These are phyloP conservation scores for Retiboletus fuscus DNA, from an alignment of 1,284 basidiomycete genomes.

Conservation along the genomic window DNA sequence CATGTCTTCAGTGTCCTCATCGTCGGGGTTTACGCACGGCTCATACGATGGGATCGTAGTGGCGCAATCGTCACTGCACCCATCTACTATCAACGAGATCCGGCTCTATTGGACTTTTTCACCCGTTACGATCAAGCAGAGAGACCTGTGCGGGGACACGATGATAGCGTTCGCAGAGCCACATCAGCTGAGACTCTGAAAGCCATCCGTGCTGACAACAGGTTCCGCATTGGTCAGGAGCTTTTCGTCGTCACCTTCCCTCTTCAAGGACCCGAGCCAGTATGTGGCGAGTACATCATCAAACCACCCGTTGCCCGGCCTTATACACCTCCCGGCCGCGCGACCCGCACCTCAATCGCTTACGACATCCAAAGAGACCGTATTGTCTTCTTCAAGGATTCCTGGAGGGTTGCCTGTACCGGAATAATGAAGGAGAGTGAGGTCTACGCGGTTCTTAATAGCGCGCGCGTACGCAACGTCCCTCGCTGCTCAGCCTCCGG, in stretches of 20 bases:
- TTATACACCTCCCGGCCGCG: not conserved
- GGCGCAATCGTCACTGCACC: not conserved
- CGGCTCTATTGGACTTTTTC: not conserved
- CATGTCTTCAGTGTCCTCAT: not conserved
- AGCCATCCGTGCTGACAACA: not conserved
- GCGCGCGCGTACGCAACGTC: not conserved
- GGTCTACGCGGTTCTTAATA: not conserved
- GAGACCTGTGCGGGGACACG: not conserved
- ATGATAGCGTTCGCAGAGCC: not conserved
- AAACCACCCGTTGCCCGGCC: not conserved
- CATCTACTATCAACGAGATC: not conserved
- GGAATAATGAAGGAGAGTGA: not conserved
- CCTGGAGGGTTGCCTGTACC: not conserved
- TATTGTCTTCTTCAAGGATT: conserved; percentile 2
- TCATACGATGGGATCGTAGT: not conserved
- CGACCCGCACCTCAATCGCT: not conserved
- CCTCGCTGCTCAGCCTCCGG: not conserved
- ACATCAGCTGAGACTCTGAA: not conserved
- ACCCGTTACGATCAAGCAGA: not conserved
- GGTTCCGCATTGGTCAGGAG: not conserved
- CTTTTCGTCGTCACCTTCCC: not conserved
- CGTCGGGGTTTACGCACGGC: not conserved
- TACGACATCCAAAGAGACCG: not conserved
- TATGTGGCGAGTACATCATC: not conserved
- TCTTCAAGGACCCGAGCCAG: not conserved